Percentiles rank a stretch among this genome's conserved stretches.
Evolutionary conservation across 2,329 filamentous ascomycete genomes (phyloP).

Genomic region (Botrytis cinerea): DNA sequence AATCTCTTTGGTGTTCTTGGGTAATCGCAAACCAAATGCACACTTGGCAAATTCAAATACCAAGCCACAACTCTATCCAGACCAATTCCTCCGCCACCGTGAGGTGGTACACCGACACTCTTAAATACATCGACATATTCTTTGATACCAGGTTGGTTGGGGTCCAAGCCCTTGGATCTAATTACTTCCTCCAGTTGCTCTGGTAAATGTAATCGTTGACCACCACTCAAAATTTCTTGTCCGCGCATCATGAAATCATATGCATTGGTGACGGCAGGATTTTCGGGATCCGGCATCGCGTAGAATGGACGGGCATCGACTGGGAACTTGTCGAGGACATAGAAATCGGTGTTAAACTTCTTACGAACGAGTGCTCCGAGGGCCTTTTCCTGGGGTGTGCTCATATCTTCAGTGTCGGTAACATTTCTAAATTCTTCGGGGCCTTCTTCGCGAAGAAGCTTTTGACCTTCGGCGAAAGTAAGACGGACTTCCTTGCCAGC

Average conservation of each 20-base stretch:
- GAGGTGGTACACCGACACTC: slow-evolving; percentile 82
- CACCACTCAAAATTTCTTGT: slow-evolving; percentile 89
- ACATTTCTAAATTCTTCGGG: slow-evolving; percentile 67
- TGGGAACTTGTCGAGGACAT: slow-evolving; percentile 95
- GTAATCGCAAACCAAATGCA: slow-evolving; percentile 60
- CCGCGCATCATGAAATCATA: slow-evolving; percentile 89
- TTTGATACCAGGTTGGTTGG: slow-evolving; percentile 72
- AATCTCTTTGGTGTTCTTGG: slow-evolving; percentile 62
- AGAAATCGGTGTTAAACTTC: slow-evolving; percentile 95
- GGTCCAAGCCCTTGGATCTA: slow-evolving; percentile 77
- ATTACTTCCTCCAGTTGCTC: slow-evolving; percentile 76
- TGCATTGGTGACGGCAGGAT: slow-evolving; percentile 65
- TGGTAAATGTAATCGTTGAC: slow-evolving; percentile 86
- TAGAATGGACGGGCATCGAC: slow-evolving; percentile 88
- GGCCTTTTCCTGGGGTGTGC: slow-evolving; percentile 81
- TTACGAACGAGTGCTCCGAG: slow-evolving; percentile 82
- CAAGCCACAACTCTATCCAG: slow-evolving; percentile 80
- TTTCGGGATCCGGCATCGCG: slow-evolving; percentile 74
- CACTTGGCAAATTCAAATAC: slow-evolving; percentile 60
- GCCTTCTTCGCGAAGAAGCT: slow-evolving; percentile 74
- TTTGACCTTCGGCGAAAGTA: slow-evolving; percentile 76
- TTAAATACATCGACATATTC: slow-evolving; percentile 85
- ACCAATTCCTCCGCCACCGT: slow-evolving; percentile 87
- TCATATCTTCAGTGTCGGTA: slow-evolving; percentile 75
- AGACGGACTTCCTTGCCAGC: slow-evolving; percentile 74